Conservation (phyloP, 306 rosid genomes). For the Acmispon strigosus region DNA sequence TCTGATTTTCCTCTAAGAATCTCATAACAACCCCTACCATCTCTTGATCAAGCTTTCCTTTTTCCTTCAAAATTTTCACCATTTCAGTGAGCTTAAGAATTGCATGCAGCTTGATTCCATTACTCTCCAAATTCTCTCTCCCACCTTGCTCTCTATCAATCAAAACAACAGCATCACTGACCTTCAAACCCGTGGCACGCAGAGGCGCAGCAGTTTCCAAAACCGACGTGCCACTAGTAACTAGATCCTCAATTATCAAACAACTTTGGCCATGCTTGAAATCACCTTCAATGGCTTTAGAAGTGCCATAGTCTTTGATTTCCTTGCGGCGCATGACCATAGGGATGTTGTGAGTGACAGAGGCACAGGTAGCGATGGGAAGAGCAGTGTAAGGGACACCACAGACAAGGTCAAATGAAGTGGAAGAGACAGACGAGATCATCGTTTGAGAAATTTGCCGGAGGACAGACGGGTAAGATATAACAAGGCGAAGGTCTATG, state of each 20-base stretch:
- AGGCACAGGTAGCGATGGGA: slow-evolving; percentile 77
- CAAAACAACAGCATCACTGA: slow-evolving; percentile 70
- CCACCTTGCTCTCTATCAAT: slow-evolving; percentile 91
- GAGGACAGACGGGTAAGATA: slow-evolving; percentile 73
- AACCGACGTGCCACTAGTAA: slow-evolving; percentile 79
- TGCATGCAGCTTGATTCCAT: slow-evolving; percentile 64
- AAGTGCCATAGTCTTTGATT: slow-evolving; percentile 78
- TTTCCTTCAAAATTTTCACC: slow-evolving; percentile 70
- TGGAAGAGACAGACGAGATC: slow-evolving; percentile 51
- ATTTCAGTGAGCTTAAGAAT: slow-evolving; percentile 64
- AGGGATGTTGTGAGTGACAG: slow-evolving; percentile 45
- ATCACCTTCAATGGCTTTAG: slow-evolving; percentile 75
- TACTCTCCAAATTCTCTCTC: slow-evolving; percentile 71
- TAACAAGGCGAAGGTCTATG: slow-evolving; percentile 76
- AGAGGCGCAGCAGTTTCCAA: slow-evolving; percentile 81
- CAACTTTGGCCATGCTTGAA: slow-evolving; percentile 50
- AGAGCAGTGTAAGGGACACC: slow-evolving; percentile 94
- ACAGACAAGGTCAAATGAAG: slow-evolving; percentile 61
- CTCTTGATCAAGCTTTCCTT: slow-evolving; percentile 61
- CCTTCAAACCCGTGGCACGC: slow-evolving; percentile 64
- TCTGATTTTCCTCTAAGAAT: slow-evolving; percentile 76
- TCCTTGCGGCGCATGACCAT: slow-evolving; percentile 97
- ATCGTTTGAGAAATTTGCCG: slow-evolving; percentile 68
- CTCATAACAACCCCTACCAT: slow-evolving; percentile 46
- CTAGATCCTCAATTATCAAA: slow-evolving; percentile 77